These are phyloP conservation scores for Phytophthora brassicae DNA, from an alignment of 352 stramenopile genomes.

Conservation along the genomic window DNA sequence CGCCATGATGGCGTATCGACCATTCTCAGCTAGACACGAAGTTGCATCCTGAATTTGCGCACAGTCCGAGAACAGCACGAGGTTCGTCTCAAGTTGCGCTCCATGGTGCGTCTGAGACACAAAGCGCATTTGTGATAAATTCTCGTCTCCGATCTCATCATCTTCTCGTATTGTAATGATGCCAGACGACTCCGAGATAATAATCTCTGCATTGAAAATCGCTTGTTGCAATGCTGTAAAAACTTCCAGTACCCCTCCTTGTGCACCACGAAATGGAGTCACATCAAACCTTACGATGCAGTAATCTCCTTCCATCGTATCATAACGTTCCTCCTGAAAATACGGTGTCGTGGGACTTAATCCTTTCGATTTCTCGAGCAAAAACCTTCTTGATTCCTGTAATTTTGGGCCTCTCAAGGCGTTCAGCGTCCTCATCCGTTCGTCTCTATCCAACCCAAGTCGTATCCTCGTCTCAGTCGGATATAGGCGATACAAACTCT, in stretches of 20 bases:
- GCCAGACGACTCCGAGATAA: slow-evolving; percentile 62
- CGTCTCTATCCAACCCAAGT: slow-evolving; percentile 27
- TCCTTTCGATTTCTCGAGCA: slow-evolving; percentile 30
- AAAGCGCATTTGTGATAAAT: slow-evolving; percentile 54
- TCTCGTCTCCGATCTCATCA: slow-evolving; percentile 51
- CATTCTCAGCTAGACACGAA: slow-evolving; percentile 18
- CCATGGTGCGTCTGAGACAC: slow-evolving; percentile 34
- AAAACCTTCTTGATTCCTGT: slow-evolving; percentile 30
- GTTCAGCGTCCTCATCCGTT: slow-evolving; percentile 31
- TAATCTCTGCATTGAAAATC: slow-evolving; percentile 66
- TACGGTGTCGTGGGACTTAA: slow-evolving; percentile 31
- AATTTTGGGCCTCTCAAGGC: slow-evolving; percentile 36
- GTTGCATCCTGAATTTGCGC: slow-evolving; percentile 3
- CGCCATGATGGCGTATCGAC: slow-evolving; percentile 38
- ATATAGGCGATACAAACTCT: slow-evolving; percentile 28
- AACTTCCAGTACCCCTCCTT: slow-evolving; percentile 43
- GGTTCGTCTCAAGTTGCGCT: slow-evolving; percentile 41
- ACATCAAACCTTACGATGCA: slow-evolving; percentile 60
- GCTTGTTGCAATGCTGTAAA: slow-evolving; percentile 53
- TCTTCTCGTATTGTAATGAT: slow-evolving; percentile 77
- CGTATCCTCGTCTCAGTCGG: slow-evolving; percentile 40
- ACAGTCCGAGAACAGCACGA: slow-evolving; percentile 42
- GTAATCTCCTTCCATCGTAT: slow-evolving; percentile 46
- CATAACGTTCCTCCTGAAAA: slow-evolving; percentile 48
- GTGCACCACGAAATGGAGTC: slow-evolving; percentile 43